Conservation (phyloP, 257 asterid genomes). For the Solanum sitiens region DNA sequence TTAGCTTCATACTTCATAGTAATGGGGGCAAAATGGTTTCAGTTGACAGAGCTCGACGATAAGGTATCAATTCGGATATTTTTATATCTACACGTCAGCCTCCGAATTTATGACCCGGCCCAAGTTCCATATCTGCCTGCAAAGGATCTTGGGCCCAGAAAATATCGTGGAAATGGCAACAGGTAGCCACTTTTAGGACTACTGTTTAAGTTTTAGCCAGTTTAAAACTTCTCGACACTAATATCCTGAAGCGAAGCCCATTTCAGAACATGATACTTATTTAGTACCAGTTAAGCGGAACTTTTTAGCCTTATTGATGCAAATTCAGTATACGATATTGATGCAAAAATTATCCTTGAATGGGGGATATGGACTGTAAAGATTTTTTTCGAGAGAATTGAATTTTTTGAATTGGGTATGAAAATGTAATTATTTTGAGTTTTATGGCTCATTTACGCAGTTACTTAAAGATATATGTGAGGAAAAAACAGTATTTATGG, state of each 20-base stretch:
- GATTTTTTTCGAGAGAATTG: no score
- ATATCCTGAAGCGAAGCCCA: background rate
- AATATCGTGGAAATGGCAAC: background rate
- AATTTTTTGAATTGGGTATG: no score
- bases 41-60: constrained; percentile 24
- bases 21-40: background rate
- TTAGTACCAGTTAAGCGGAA: no score
- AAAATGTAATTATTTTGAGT: no score
- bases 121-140: background rate
- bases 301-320: no score
- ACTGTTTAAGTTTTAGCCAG: background rate
- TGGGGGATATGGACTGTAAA: no score
- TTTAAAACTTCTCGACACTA: no score
- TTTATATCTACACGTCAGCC: background rate
- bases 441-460: no score
- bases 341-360: no score
- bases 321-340: no score
- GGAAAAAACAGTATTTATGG: background rate
- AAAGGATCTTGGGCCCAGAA: background rate
- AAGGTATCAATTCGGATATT: constrained; percentile 7
- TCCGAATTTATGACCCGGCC: background rate
- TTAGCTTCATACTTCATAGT: constrained; percentile 8
- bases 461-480: background rate
- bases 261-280: no score
- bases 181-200: background rate